Conservation (phyloP, 1,284 basidiomycete species). For the Cryptococcus sp. region DNA sequence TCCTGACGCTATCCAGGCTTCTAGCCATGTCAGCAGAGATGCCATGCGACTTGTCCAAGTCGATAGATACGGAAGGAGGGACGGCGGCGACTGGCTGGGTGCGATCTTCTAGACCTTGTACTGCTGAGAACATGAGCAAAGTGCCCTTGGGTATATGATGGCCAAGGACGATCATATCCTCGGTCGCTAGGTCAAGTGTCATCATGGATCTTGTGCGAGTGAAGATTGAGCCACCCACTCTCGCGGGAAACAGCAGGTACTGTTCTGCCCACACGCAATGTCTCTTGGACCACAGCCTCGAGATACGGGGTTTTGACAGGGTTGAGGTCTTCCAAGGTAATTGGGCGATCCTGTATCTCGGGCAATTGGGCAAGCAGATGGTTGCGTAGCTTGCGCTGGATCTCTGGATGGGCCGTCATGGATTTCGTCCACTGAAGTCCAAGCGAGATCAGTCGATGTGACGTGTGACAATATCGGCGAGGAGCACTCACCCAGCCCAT, state of each 20-base stretch:
- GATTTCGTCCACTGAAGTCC: constrained; percentile 30
- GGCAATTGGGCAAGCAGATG: constrained; percentile 22
- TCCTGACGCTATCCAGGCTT: not conserved
- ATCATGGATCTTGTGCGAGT: not conserved
- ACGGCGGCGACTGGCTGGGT: constrained; percentile 9
- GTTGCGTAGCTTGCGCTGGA: constrained; percentile 32
- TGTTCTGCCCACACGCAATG: constrained; percentile 30
- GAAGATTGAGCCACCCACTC: constrained; percentile 9
- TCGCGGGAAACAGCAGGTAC: constrained; percentile 32
- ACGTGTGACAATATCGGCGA: too few relatives aligned
- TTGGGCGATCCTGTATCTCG: constrained; percentile 20
- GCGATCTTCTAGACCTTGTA: constrained; percentile 18
- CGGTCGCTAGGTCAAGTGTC: constrained; percentile 17
- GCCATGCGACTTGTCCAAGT: not conserved
- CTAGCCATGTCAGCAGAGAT: not conserved
- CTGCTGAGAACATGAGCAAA: constrained; percentile 26
- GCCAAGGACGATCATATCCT: constrained; percentile 36
- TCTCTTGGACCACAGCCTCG: constrained; percentile 40
- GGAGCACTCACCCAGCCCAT: constrained; percentile 28
- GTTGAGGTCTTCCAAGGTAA: constrained; percentile 39
- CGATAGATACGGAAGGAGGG: not conserved
- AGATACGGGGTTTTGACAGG: constrained; percentile 60
- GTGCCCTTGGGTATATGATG: constrained; percentile 34
- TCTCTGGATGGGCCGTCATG: constrained; percentile 31
- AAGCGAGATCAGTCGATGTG: not conserved